phyloP scores from a whole-genome alignment of 495 filamentous ascomycete genomes.

The Symbiotaphrina buchneri region DNA sequence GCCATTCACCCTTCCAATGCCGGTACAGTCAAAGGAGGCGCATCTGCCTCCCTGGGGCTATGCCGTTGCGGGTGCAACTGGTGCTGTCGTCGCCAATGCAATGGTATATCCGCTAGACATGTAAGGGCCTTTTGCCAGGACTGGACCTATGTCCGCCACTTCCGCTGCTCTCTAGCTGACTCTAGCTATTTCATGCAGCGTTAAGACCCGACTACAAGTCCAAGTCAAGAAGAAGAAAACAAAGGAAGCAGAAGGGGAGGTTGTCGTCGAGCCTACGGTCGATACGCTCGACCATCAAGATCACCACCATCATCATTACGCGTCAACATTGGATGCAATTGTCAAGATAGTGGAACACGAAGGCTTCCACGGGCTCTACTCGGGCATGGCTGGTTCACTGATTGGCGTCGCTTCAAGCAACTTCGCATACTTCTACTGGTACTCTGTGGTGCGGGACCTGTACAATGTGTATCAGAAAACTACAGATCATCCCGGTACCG shows the following conservation, averaged over 20 bases:
- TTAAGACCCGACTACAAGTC: conserved; percentile 94
- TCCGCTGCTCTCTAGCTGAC: background rate
- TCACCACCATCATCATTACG: conserved; percentile 42
- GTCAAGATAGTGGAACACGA: conserved; percentile 66
- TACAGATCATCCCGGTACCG: conserved; percentile 51
- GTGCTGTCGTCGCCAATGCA: conserved; percentile 86
- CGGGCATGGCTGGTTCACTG: conserved; percentile 67
- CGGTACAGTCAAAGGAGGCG: conserved; percentile 55
- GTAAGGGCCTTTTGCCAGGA: conserved; percentile 26
- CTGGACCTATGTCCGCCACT: conserved; percentile 1
- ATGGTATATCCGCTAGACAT: conserved; percentile 94
- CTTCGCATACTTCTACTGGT: conserved; percentile 99
- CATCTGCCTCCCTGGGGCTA: conserved; percentile 79
- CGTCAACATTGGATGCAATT: conserved; percentile 70
- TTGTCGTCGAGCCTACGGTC: conserved; percentile 6
- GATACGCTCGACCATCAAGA: no score
- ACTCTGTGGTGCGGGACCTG: conserved; percentile 64
- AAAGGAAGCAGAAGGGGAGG: conserved; percentile 17
- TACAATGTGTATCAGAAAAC: conserved; percentile 43
- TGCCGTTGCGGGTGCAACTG: conserved; percentile 80
- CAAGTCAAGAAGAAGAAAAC: conserved; percentile 54
- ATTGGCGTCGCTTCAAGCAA: conserved; percentile 92
- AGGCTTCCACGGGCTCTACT: conserved; percentile 64
- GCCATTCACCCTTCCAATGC: conserved; percentile 45
- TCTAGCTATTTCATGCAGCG: conserved; percentile 22